These are phyloP conservation scores for Cnidoscolus chayamansa DNA, from an alignment of 441 rosid genomes.

Conservation along the genomic window DNA sequence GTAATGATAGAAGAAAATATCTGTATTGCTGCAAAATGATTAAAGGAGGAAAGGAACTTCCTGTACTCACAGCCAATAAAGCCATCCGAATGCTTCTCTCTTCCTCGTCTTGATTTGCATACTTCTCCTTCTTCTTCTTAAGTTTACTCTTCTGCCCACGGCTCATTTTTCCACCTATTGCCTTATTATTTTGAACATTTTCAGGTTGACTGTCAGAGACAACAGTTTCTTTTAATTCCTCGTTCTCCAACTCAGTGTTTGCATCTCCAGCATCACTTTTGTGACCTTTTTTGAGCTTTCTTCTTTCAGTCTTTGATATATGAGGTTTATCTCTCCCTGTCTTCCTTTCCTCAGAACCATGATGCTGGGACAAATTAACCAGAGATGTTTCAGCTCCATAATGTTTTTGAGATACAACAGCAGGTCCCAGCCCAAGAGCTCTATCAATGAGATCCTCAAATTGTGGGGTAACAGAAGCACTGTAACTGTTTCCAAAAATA, in stretches of 20 bases:
- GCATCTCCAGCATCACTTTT: slow-evolving; percentile 39
- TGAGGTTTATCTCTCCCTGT: slow-evolving; percentile 55
- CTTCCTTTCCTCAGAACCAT: slow-evolving; percentile 44
- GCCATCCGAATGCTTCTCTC: slow-evolving; percentile 81
- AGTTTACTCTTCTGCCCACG: slow-evolving; percentile 92
- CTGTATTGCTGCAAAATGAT: neutral
- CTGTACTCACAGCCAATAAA: slow-evolving; percentile 74
- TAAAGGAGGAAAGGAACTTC: neutral
- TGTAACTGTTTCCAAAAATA: slow-evolving; percentile 35
- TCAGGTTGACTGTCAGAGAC: slow-evolving; percentile 36
- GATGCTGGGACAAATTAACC: slow-evolving; percentile 42
- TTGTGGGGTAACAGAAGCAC: slow-evolving; percentile 50
- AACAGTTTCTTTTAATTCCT: slow-evolving; percentile 32
- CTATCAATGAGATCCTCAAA: slow-evolving; percentile 94
- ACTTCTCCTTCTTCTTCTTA: slow-evolving; percentile 98
- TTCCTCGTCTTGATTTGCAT: slow-evolving; percentile 96
- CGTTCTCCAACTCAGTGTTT: slow-evolving; percentile 39
- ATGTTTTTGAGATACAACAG: slow-evolving; percentile 40
- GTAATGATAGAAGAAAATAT: neutral
- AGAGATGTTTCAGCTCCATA: slow-evolving; percentile 40
- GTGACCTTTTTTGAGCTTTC: slow-evolving; percentile 79
- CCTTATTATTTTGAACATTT: slow-evolving; percentile 42
- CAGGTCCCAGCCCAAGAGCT: slow-evolving; percentile 87
- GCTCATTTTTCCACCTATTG: slow-evolving; percentile 58
- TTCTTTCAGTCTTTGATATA: slow-evolving; percentile 88